phyloP scores from a whole-genome alignment of 2,329 filamentous ascomycete genomes.

The Paraphoma chrysanthemicola region DNA sequence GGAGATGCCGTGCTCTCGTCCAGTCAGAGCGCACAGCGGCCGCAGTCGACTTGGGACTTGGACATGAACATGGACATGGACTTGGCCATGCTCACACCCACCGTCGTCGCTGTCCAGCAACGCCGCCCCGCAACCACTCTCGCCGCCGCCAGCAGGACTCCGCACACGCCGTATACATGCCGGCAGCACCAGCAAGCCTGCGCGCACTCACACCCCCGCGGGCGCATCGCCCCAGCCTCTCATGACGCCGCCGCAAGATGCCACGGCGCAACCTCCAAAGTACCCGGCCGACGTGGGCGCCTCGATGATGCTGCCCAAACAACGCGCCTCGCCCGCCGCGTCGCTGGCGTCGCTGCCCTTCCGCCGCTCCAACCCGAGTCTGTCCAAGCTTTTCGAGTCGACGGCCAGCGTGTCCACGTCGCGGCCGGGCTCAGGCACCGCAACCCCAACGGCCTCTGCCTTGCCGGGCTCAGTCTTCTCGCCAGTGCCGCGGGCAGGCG shows the following conservation, averaged over 20 bases:
- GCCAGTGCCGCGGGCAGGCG: slow-evolving; percentile 46
- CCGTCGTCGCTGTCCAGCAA: slow-evolving; percentile 5
- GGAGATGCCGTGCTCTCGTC: slow-evolving; percentile 36
- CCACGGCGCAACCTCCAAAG: slow-evolving; percentile 42
- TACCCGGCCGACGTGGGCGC: slow-evolving; percentile 68
- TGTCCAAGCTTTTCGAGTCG: slow-evolving; percentile 61
- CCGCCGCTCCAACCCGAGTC: slow-evolving; percentile 59
- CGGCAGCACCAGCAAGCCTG: slow-evolving; percentile 32
- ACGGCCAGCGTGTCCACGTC: slow-evolving; percentile 54
- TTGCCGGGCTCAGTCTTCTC: slow-evolving; percentile 54
- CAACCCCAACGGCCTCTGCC: slow-evolving; percentile 49
- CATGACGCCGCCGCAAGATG: slow-evolving; percentile 52
- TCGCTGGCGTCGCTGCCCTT: slow-evolving; percentile 65
- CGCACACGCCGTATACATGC: slow-evolving; percentile 40
- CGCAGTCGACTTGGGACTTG: no score
- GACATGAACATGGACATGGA: no score
- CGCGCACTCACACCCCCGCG: slow-evolving; percentile 38
- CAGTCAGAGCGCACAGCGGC: slow-evolving; percentile 43
- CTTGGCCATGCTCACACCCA: not conserved
- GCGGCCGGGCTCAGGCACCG: slow-evolving; percentile 51
- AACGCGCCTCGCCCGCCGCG: slow-evolving; percentile 64
- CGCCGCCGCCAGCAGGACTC: not conserved
- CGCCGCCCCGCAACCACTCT: slow-evolving; percentile 8
- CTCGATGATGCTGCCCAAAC: slow-evolving; percentile 67
- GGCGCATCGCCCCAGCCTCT: slow-evolving; percentile 46